Percentiles rank a stretch among this genome's conserved stretches.
Conservation (phyloP, 306 rosid genomes). For the Gynostemma pentaphyllum region DNA sequence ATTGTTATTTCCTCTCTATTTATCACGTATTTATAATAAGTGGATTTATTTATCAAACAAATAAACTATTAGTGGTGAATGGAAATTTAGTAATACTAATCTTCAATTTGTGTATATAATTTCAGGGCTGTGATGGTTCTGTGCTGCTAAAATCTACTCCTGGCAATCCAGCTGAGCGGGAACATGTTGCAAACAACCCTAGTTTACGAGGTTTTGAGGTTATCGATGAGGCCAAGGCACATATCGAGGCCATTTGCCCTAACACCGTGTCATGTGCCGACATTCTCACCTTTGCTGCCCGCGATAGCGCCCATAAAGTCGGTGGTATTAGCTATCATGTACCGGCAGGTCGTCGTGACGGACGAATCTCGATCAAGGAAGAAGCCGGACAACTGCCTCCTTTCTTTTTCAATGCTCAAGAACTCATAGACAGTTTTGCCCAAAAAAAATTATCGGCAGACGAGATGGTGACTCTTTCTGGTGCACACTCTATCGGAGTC, state of each 20-base stretch:
- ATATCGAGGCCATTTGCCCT: constrained; percentile 26
- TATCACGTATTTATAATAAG: no score
- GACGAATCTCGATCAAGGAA: constrained; percentile 6
- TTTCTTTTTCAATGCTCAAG: constrained; percentile 8
- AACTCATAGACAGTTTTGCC: constrained; percentile 4
- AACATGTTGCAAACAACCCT: constrained; percentile 22
- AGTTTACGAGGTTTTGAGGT: constrained; percentile 32
- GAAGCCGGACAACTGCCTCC: constrained; percentile 9
- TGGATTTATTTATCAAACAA: no score
- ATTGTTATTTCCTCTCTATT: no score
- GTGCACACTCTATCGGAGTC: constrained; percentile 33
- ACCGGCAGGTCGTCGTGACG: constrained; percentile 29
- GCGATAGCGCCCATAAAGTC: constrained; percentile 17
- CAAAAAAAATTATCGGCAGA: constrained; percentile 13
- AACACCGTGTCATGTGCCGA: constrained; percentile 31
- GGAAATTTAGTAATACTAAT: neutral
- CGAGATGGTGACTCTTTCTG: constrained; percentile 34
- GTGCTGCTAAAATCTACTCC: constrained; percentile 22
- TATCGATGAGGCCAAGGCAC: constrained; percentile 22
- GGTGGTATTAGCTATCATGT: constrained; percentile 20
- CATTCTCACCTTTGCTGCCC: constrained; percentile 31
- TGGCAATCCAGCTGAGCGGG: constrained; percentile 18
- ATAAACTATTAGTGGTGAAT: no score
- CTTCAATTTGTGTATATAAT: neutral
- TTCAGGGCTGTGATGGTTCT: constrained; percentile 32